A percentile compares a stretch with the other conserved stretches of the same genome.
Conservation (phyloP, 1,284 basidiomycete species). For the Volvariella volvacea region DNA sequence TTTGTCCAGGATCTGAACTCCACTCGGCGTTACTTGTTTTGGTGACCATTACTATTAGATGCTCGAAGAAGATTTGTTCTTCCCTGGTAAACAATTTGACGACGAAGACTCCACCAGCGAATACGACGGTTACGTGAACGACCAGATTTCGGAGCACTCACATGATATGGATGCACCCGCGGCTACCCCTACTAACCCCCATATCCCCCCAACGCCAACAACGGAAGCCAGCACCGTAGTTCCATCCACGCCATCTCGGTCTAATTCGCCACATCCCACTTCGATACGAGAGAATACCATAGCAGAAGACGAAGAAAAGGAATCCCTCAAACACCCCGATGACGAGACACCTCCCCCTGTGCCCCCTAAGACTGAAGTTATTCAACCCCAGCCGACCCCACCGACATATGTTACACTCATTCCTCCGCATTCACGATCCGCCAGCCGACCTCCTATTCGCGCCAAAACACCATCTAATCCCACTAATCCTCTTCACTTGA, state of each 20-base stretch:
- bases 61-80: conserved; percentile 65
- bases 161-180: conserved; percentile 7
- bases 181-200: conserved; percentile 10
- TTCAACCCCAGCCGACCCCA: conserved; percentile 1
- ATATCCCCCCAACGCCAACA: conserved; percentile 10
- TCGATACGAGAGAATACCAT: conserved; percentile 13
- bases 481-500: background rate
- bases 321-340: background rate
- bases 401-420: conserved; percentile 5
- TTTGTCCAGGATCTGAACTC: conserved; percentile 18
- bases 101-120: conserved; percentile 12
- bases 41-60: conserved; percentile 30
- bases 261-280: conserved; percentile 5
- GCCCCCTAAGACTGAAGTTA: conserved; percentile 7
- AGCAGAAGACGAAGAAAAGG: conserved; percentile 15
- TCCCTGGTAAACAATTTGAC: conserved; percentile 45
- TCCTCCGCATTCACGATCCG: conserved; percentile 16
- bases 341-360: conserved; percentile 3
- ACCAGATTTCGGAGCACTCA: conserved; percentile 10
- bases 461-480: conserved; percentile 11
- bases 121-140: conserved; percentile 10
- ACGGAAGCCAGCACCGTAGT: conserved; percentile 8
- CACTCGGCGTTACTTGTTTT: background rate
- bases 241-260: conserved; percentile 3
- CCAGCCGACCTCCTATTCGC: conserved; percentile 13